Evolutionary conservation across 2,329 filamentous ascomycete species (phyloP).

Genomic region (Amylocarpus encephaloides): DNA sequence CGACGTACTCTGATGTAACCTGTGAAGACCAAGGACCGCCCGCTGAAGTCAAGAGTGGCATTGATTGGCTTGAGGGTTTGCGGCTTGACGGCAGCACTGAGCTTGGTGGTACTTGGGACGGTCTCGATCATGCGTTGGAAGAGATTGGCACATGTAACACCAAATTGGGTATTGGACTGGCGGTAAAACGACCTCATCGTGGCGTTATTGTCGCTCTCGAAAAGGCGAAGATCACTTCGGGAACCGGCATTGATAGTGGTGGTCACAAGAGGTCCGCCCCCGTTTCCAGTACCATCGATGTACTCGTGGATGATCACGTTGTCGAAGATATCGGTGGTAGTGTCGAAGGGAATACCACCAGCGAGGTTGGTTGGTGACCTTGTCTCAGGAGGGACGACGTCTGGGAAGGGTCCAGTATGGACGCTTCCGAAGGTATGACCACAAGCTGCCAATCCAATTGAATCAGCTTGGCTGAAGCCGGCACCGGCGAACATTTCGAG

Average conservation of each 20-base stretch:
- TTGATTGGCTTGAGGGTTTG: constrained; percentile 53
- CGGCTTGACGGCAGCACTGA: constrained; percentile 46
- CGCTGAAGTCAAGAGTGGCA: constrained; percentile 19
- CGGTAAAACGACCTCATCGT: constrained; percentile 45
- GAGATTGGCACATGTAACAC: constrained; percentile 41
- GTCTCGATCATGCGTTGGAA: constrained; percentile 55
- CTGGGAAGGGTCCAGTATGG: constrained; percentile 46
- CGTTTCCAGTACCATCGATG: constrained; percentile 43
- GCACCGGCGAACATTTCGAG: constrained; percentile 47
- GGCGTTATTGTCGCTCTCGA: constrained; percentile 46
- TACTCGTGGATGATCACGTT: constrained; percentile 45
- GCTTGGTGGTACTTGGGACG: constrained; percentile 44
- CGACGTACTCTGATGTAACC: constrained; percentile 19
- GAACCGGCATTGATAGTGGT: constrained; percentile 44
- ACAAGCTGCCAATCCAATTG: constrained; percentile 54
- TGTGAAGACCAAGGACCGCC: constrained; percentile 12
- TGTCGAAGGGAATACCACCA: constrained; percentile 40
- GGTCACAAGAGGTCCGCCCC: constrained; percentile 38
- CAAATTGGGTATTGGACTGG: constrained; percentile 36
- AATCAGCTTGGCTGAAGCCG: constrained; percentile 48
- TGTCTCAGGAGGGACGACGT: constrained; percentile 42
- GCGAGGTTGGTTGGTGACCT: constrained; percentile 31
- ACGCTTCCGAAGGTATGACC: constrained; percentile 55
- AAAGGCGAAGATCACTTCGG: constrained; percentile 50
- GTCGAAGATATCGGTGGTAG: constrained; percentile 44